Evolutionary conservation across 169 alveolate genomes (phyloP).

Genomic region (Plasmodium gonderi): DNA sequence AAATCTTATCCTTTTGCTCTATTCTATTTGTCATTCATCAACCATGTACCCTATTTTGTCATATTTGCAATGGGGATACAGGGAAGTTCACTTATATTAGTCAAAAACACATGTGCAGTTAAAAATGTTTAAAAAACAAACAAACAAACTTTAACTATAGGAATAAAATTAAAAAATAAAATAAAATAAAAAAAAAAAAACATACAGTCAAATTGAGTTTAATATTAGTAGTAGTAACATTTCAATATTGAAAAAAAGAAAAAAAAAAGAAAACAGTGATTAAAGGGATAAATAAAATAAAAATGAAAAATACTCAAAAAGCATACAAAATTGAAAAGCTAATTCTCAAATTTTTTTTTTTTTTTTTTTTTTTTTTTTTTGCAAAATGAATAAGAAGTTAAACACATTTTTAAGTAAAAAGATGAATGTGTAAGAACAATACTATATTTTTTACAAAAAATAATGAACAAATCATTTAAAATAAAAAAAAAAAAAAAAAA

Average conservation of each 20-base stretch:
- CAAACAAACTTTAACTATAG: background rate
- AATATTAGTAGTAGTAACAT: background rate
- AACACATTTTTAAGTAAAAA: too few relatives aligned
- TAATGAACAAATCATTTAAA: too few relatives aligned
- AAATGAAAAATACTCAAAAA: background rate
- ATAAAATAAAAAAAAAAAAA: background rate
- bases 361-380: background rate
- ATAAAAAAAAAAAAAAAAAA: too few relatives aligned
- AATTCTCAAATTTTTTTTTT: background rate
- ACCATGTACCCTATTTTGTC: background rate
- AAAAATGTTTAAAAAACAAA: background rate
- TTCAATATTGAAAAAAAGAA: background rate
- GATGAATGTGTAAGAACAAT: too few relatives aligned
- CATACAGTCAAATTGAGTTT: background rate
- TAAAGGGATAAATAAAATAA: background rate
- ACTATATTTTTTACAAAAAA: too few relatives aligned
- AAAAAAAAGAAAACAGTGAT: too few relatives aligned
- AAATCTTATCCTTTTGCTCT: background rate
- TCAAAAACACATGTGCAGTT: background rate
- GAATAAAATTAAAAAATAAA: background rate
- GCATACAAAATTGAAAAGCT: background rate
- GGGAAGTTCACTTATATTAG: background rate
- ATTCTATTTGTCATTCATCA: conserved; percentile 8
- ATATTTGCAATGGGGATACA: background rate
- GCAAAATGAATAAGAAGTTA: too few relatives aligned